Conservation (phyloP, 2,329 filamentous ascomycete genomes). For the Ophiosphaerella korrae region DNA sequence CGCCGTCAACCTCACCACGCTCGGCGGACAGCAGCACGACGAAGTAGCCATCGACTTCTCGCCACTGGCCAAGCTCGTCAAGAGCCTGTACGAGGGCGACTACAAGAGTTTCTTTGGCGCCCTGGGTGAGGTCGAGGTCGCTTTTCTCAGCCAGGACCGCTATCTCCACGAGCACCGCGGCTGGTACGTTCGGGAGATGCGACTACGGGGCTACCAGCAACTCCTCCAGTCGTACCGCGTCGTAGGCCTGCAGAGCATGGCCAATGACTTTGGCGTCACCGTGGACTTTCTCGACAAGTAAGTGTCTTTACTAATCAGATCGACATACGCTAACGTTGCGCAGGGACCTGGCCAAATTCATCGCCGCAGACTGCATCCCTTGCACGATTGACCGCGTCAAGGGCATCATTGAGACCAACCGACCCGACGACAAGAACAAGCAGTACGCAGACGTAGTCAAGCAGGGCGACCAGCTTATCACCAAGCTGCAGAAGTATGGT, state of each 20-base stretch:
- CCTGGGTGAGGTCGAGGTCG: conserved; percentile 86
- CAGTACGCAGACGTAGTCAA: conserved; percentile 98
- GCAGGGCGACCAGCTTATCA: conserved; percentile 96
- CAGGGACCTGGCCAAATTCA: conserved; percentile 95
- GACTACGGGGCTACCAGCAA: conserved; percentile 93
- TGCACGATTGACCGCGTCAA: conserved; percentile 98
- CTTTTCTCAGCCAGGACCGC: conserved; percentile 90
- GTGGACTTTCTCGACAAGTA: conserved; percentile 96
- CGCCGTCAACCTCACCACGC: conserved; percentile 84
- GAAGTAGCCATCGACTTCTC: conserved; percentile 89
- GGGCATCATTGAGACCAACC: conserved; percentile 96
- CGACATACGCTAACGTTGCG: conserved; percentile 15
- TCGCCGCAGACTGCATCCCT: conserved; percentile 88
- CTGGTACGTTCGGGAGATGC: conserved; percentile 99
- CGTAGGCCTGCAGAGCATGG: conserved; percentile 97
- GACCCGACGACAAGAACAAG: conserved; percentile 99
- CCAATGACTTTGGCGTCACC: conserved; percentile 92
- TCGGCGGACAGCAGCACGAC: conserved; percentile 78
- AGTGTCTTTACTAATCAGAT: conserved; percentile 39
- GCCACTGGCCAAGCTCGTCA: conserved; percentile 83
- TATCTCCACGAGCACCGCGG: conserved; percentile 94
- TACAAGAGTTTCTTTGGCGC: conserved; percentile 94
- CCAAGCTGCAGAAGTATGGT: conserved; percentile 98
- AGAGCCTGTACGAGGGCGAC: conserved; percentile 89
- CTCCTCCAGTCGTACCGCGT: conserved; percentile 96